Evolutionary conservation across 768 basidiomycete genomes (phyloP).

Genomic region (Melanogaster broomeanus): DNA sequence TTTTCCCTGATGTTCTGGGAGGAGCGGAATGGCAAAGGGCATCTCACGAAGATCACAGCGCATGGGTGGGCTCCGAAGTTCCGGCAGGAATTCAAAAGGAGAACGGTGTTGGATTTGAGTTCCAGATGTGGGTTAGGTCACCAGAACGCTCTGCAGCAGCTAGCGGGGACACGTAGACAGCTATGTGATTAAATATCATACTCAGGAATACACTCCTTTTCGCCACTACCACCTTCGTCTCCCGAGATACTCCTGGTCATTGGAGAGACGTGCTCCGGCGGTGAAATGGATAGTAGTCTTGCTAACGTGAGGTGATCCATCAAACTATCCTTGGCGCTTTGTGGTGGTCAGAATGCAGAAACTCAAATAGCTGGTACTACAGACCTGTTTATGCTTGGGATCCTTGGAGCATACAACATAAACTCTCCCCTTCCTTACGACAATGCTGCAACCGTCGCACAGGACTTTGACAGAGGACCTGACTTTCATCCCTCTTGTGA

Average conservation of each 20-base stretch:
- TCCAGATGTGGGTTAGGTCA: conserved; percentile 89
- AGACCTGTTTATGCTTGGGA: conserved; percentile 96
- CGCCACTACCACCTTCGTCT: neutral
- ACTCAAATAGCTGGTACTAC: conserved; percentile 16
- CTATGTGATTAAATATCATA: conserved; percentile 2
- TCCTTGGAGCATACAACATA: conserved; percentile 94
- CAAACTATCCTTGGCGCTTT: conserved; percentile 66
- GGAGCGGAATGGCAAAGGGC: conserved; percentile 54
- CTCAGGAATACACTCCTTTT: neutral
- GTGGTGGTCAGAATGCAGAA: conserved; percentile 13
- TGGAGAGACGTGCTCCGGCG: neutral
- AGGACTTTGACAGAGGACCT: conserved; percentile 91
- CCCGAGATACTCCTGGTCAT: neutral
- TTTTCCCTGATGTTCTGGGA: conserved; percentile 74
- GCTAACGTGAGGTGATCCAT: neutral
- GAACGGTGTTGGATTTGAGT: conserved; percentile 84
- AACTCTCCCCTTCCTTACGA: conserved; percentile 85
- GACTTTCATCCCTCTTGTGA: conserved; percentile 92
- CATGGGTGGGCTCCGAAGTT: conserved; percentile 83
- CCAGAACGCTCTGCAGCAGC: conserved; percentile 10
- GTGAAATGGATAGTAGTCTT: neutral
- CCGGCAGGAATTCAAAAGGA: conserved; percentile 77
- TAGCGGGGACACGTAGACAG: neutral
- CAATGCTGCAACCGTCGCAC: conserved; percentile 92
- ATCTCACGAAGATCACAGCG: conserved; percentile 61